Conservation (phyloP, 2,329 filamentous ascomycete genomes). For the Teratosphaeria destructans region DNA sequence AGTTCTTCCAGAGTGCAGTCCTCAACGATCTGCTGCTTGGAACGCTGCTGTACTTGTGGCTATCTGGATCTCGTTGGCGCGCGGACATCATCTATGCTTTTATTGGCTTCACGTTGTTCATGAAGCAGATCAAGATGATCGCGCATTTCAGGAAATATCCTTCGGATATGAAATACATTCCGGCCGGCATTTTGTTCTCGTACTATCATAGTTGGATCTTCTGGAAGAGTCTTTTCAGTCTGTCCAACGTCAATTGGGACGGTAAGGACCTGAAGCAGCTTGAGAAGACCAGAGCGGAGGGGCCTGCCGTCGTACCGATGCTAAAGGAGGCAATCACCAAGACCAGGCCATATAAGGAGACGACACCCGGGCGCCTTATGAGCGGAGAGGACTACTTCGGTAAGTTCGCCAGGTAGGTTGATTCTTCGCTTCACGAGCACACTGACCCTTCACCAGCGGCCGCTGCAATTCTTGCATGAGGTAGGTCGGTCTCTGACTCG, state of each 20-base stretch:
- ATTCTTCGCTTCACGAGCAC: neutral
- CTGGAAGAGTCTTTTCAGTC: conserved; percentile 44
- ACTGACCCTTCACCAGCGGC: neutral
- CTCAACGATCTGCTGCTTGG: conserved; percentile 36
- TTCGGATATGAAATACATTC: conserved; percentile 41
- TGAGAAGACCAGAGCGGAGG: conserved; percentile 8
- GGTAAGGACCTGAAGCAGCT: conserved; percentile 16
- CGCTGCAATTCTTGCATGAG: neutral
- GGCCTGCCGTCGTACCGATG: conserved; percentile 11
- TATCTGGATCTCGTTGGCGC: neutral
- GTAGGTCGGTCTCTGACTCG: neutral
- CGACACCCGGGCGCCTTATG: conserved; percentile 6
- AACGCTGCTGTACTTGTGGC: neutral
- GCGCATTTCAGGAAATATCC: conserved; percentile 45
- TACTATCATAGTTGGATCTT: conserved; percentile 52
- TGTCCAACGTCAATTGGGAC: conserved; percentile 23
- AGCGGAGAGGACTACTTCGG: conserved; percentile 12
- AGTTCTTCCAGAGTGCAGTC: conserved; percentile 47
- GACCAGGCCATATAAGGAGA: conserved; percentile 1
- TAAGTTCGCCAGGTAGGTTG: neutral
- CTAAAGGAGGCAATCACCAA: conserved; percentile 8
- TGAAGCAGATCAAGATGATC: conserved; percentile 48
- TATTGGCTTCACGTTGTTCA: conserved; percentile 40
- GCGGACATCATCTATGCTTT: conserved; percentile 1
- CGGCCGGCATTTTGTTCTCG: conserved; percentile 42